Conservation (phyloP, 345 rosid species). For the Populus tremula region DNA sequence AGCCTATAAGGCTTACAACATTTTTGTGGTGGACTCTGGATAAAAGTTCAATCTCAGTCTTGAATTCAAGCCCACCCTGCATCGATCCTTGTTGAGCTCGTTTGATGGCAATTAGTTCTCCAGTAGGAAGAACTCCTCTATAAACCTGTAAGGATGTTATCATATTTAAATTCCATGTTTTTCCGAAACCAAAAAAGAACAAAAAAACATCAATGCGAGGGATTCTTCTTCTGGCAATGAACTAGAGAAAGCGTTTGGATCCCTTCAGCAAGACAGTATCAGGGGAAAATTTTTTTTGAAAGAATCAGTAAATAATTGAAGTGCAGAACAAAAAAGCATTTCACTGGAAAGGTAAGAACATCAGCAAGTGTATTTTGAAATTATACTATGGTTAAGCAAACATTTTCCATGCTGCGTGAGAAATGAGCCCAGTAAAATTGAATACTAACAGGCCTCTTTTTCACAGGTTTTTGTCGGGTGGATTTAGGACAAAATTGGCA, state of each 20-base stretch:
- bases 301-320: not conserved
- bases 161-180: not conserved
- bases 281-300: too few species aligned
- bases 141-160: constrained; percentile 21
- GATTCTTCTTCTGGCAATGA: not conserved
- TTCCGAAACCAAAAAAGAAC: too few species aligned
- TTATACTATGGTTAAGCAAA: too few species aligned
- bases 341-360: not conserved
- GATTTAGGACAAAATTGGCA: not conserved
- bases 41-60: constrained; percentile 30
- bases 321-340: not conserved
- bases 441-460: not conserved
- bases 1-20: constrained; percentile 27
- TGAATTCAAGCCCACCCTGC: constrained; percentile 29
- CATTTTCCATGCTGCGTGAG: too few species aligned
- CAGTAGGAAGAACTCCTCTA: constrained; percentile 26
- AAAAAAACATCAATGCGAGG: not conserved
- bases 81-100: constrained; percentile 28
- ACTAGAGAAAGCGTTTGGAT: not conserved
- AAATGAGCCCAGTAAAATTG: too few species aligned
- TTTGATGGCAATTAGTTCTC: constrained; percentile 28
- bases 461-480: too few species aligned
- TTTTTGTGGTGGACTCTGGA: constrained; percentile 36
- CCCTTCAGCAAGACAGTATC: not conserved
- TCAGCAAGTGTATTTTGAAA: too few species aligned